Percentiles rank a stretch among this genome's conserved stretches.
Conservation (phyloP, 1,284 basidiomycete genomes). For the Earliella scabrosa region DNA sequence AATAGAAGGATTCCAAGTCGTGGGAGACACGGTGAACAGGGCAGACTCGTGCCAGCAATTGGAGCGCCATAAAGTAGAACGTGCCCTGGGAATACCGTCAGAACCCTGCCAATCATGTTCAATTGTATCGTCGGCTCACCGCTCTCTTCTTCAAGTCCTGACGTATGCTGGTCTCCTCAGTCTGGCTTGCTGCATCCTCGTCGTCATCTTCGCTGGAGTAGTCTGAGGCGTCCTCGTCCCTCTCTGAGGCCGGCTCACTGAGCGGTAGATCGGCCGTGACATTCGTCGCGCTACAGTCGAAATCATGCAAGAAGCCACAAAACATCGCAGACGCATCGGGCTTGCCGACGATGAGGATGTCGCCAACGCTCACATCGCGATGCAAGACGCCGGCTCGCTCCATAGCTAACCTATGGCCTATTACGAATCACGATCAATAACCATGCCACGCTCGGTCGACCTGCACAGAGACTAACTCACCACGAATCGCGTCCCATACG, state of each 20-base stretch:
- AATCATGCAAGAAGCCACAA: constrained; percentile 20
- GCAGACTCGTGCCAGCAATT: not conserved
- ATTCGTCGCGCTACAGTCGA: constrained; percentile 15
- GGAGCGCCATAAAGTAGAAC: not conserved
- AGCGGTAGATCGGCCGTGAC: no score
- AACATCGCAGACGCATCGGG: not conserved
- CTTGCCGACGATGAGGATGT: constrained; percentile 15
- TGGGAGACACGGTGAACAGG: constrained; percentile 12
- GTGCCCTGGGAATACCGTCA: not conserved
- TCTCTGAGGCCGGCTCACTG: no score
- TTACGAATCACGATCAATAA: no score
- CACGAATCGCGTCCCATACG: constrained; percentile 16
- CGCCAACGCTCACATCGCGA: constrained; percentile 19
- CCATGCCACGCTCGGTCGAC: no score
- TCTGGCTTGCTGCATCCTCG: no score
- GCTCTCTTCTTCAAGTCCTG: not conserved
- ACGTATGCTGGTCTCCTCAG: no score
- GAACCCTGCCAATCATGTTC: no score
- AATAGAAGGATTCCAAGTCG: constrained; percentile 25
- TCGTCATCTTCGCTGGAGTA: no score
- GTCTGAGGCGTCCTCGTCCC: no score
- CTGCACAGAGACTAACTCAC: not conserved
- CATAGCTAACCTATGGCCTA: constrained; percentile 5
- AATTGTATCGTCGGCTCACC: not conserved
- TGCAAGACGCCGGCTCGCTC: constrained; percentile 14